These are phyloP conservation scores for Lecanicillium sp. DNA, from an alignment of 2,329 filamentous ascomycete species.

Conservation along the genomic window DNA sequence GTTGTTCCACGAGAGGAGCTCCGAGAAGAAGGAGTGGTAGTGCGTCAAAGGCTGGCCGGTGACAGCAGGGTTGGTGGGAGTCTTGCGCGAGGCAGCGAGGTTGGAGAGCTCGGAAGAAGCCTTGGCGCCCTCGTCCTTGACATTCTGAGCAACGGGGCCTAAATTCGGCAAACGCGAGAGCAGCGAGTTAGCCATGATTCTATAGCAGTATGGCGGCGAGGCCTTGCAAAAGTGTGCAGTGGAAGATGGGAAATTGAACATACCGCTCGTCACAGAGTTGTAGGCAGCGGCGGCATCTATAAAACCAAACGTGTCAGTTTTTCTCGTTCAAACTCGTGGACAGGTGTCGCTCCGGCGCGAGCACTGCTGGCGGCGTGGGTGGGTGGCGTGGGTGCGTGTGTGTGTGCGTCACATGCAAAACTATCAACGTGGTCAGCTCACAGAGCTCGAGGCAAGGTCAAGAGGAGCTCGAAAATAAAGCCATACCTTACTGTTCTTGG, in stretches of 20 bases:
- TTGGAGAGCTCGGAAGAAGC: slow-evolving; percentile 49
- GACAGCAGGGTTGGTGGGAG: slow-evolving; percentile 44
- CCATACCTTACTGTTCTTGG: slow-evolving; percentile 49
- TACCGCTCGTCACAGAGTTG: slow-evolving; percentile 40
- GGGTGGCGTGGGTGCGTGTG: no score
- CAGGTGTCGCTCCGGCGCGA: no score
- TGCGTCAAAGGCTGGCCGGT: slow-evolving; percentile 58
- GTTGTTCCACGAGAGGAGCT: slow-evolving; percentile 63
- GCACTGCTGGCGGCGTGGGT: no score
- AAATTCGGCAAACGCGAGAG: not conserved
- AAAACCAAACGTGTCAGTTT: not conserved
- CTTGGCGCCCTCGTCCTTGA: slow-evolving; percentile 49
- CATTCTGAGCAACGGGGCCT: slow-evolving; percentile 54
- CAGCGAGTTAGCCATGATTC: slow-evolving; percentile 2
- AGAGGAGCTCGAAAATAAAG: slow-evolving; percentile 13
- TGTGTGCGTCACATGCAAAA: slow-evolving; percentile 10
- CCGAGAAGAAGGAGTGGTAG: slow-evolving; percentile 65
- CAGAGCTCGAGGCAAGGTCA: slow-evolving; percentile 6
- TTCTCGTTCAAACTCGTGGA: not conserved
- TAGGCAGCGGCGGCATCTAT: slow-evolving; percentile 43
- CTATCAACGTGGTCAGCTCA: slow-evolving; percentile 7
- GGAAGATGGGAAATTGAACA: slow-evolving; percentile 8
- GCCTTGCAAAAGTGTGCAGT: not conserved
- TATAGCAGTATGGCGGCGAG: slow-evolving; percentile 5
- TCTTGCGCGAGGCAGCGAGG: slow-evolving; percentile 49